Evolutionary conservation across 1,284 basidiomycete genomes (phyloP).

Genomic region (Apiotrichum akiyoshidainum): DNA sequence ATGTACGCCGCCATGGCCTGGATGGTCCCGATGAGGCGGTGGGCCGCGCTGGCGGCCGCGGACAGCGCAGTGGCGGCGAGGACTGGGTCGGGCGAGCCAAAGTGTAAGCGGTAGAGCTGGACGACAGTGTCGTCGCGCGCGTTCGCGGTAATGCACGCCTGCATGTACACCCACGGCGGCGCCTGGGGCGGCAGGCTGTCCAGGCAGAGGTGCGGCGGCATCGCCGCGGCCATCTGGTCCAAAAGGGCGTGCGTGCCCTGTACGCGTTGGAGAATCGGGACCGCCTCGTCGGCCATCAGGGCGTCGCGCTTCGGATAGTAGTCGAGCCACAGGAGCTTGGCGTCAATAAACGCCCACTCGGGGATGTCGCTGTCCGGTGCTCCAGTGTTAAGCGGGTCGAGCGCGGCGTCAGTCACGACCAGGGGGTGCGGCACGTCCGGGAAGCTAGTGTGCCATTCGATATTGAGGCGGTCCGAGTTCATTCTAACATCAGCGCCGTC

Average conservation of each 20-base stretch:
- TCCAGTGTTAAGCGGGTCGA: not conserved
- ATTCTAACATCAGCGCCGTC: not conserved
- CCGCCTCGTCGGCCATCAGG: not conserved
- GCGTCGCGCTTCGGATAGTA: not conserved
- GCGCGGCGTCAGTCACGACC: not conserved
- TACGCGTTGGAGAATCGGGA: not conserved
- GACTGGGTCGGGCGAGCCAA: not conserved
- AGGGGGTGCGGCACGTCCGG: not conserved
- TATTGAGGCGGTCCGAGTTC: not conserved
- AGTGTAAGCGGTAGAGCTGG: slow-evolving; percentile 2
- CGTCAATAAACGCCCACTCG: slow-evolving; percentile 8
- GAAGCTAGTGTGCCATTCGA: not conserved
- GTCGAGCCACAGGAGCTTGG: not conserved
- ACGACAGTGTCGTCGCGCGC: not conserved
- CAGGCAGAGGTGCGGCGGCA: not conserved
- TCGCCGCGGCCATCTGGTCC: not conserved
- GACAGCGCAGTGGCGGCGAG: not conserved
- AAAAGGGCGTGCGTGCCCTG: not conserved
- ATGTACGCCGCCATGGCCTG: not conserved
- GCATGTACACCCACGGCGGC: slow-evolving; percentile 8
- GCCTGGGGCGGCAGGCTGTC: not conserved
- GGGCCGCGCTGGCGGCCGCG: not conserved
- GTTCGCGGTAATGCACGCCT: not conserved
- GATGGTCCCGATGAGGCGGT: not conserved
- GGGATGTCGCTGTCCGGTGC: not conserved